Percentiles rank a stretch among this genome's conserved stretches.
Conservation (phyloP, 139 green algal species). For the Closterium sp. region DNA sequence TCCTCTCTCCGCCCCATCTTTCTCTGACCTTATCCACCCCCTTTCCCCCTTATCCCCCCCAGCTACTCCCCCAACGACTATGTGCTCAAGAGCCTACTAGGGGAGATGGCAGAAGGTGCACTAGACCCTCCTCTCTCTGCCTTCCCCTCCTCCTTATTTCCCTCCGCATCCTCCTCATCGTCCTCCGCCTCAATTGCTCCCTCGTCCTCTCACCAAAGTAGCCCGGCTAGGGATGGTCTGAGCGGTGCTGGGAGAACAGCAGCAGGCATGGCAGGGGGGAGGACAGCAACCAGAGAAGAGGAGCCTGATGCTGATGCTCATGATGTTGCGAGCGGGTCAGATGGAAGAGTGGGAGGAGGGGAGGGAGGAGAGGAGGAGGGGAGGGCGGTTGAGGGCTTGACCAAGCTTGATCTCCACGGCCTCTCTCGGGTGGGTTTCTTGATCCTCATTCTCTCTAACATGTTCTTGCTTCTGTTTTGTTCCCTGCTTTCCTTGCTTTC, state of each 20-base stretch:
- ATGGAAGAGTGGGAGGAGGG: not conserved
- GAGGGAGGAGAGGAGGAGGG: not conserved
- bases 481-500: not conserved
- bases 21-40: too few species aligned
- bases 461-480: too few species aligned
- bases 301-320: not conserved
- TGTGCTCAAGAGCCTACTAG: slow-evolving; percentile 37
- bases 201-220: not conserved
- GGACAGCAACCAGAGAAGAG: too few species aligned
- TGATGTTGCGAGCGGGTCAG: not conserved
- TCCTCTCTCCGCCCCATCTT: too few species aligned
- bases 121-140: not conserved
- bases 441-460: too few species aligned
- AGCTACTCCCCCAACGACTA: slow-evolving; percentile 39
- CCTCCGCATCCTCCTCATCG: too few species aligned
- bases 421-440: slow-evolving; percentile 37
- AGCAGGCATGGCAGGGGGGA: too few species aligned
- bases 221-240: too few species aligned
- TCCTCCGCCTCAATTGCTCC: not conserved
- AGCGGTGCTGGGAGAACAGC: too few species aligned
- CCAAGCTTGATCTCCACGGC: slow-evolving; percentile 38
- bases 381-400: not conserved
- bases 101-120: slow-evolving; percentile 38
- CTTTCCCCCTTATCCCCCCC: too few species aligned
- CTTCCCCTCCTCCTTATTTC: too few species aligned